phyloP scores from a whole-genome alignment of 2,329 filamentous ascomycete species.

The Mariannaea sp. region DNA sequence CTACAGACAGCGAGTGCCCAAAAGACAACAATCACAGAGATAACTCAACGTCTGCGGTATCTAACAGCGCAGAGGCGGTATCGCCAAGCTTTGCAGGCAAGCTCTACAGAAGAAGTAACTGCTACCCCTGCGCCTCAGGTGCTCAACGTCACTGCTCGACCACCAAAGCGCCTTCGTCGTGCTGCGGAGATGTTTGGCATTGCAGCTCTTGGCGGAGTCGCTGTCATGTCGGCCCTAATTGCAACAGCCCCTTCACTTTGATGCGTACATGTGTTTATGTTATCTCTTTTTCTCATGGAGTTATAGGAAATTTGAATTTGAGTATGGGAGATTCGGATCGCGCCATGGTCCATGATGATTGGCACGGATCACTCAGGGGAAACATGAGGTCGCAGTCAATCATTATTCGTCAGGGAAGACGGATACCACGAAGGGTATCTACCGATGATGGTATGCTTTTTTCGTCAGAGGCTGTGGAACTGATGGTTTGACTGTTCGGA shows the following conservation, averaged over 20 bases:
- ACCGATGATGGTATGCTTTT: neutral
- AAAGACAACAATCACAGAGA: neutral
- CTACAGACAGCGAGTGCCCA: neutral
- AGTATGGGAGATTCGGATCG: conserved; percentile 1
- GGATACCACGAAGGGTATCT: neutral
- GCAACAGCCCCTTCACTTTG: conserved; percentile 43
- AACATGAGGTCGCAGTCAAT: neutral
- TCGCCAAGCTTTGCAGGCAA: neutral
- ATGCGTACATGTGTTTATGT: no score
- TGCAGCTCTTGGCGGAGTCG: conserved; percentile 45
- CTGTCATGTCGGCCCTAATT: conserved; percentile 48
- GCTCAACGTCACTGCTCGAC: neutral
- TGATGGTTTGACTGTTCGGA: neutral
- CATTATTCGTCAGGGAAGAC: no score
- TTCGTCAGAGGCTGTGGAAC: neutral
- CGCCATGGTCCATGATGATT: neutral
- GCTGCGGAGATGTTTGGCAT: conserved; percentile 45
- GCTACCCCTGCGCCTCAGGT: neutral
- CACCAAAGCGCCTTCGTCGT: conserved; percentile 41
- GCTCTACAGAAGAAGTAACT: neutral
- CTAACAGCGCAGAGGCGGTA: neutral
- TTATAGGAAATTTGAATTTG: conserved; percentile 19
- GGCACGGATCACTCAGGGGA: neutral
- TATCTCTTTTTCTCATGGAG: conserved; percentile 28
- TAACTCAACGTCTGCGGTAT: neutral